Evolutionary conservation across 805 yeast species (phyloP), one percentile per base, ranked within the genome.

Genomic region (Yamadazyma olivae): DNA sequence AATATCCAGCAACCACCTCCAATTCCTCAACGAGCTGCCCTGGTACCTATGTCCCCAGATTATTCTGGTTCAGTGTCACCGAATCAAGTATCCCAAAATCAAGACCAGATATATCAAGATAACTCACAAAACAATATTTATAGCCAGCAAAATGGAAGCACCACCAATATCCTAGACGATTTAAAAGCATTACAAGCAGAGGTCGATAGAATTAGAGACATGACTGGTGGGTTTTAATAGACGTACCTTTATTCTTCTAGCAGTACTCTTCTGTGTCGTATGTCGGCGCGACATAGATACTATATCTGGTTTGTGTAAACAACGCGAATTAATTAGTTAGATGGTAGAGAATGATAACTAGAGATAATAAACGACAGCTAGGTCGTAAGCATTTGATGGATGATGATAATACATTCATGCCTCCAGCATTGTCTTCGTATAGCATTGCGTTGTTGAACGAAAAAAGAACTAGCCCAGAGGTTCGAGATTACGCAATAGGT

Each of bases 151-250:
- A 55, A 44, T 35, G 56, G 54, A 25, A 64, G 71, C 42, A 67
- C 74, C 17, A 59, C 72, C 3, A 77, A 81, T 41, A 75, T 82
- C 16, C 56, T 83, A 45, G 80, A 81, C 31, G 83, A 82, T 50
- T 62, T 83, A 39, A 74, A 73, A 49, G 82, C 82, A 6, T 64
- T 83, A 32, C 87, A 82, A 48, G 81, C 71, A 24, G 89, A 83
- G 54, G 87, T 83, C 16, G 83, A 83, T 47, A 68, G 71, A 35
- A 61, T 82, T 35, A 57, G 72, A 40, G 56, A 54, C 38, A 57
- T 67, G 68, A 64, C 72, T 6, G 73, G 74, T 13, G 74, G 72
- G 10, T 67, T 66, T 41, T 67, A 49, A 29, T 13, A 25, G 28
- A 20, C 23, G 10, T 7, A 20, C 10, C 7, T 20, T 7, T 7